These are phyloP conservation scores for Kwoniella dejecticola DNA, from an alignment of 768 basidiomycete genomes.

Conservation along the genomic window DNA sequence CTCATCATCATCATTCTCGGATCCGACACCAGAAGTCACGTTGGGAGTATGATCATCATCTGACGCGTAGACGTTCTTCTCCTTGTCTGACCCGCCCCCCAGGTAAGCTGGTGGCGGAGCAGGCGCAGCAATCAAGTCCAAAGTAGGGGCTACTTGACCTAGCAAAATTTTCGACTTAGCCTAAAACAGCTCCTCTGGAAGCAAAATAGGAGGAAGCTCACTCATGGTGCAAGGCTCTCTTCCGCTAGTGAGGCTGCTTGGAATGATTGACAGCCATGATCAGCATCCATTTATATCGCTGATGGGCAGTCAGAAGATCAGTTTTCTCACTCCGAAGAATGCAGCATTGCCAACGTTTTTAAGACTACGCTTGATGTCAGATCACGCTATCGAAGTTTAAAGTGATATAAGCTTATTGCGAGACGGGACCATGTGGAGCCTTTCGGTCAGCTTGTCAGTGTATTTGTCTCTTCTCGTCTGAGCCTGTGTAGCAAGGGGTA, in stretches of 20 bases:
- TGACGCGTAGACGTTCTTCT: conserved; percentile 1
- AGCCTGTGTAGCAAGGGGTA: no score
- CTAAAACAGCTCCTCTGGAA: background rate
- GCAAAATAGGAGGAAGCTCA: background rate
- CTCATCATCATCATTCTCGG: conserved; percentile 11
- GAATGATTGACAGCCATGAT: no score
- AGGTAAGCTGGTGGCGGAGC: background rate
- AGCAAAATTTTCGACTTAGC: background rate
- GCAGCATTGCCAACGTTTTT: no score
- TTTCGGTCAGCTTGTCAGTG: background rate
- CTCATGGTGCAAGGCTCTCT: background rate
- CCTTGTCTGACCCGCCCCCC: background rate
- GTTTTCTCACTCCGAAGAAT: background rate
- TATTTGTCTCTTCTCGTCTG: background rate
- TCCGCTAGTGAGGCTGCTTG: background rate
- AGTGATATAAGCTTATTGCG: background rate
- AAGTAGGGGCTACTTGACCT: conserved; percentile 5
- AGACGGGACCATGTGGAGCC: background rate
- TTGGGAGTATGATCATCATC: background rate
- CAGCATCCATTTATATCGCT: no score
- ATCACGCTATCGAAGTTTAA: conserved; percentile 9
- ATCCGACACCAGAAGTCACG: background rate
- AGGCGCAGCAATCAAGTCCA: conserved; percentile 1
- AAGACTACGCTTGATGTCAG: background rate
- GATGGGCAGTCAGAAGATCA: no score